Conservation (phyloP, 106 monocot genomes). For the Apostasia ramifera region DNA sequence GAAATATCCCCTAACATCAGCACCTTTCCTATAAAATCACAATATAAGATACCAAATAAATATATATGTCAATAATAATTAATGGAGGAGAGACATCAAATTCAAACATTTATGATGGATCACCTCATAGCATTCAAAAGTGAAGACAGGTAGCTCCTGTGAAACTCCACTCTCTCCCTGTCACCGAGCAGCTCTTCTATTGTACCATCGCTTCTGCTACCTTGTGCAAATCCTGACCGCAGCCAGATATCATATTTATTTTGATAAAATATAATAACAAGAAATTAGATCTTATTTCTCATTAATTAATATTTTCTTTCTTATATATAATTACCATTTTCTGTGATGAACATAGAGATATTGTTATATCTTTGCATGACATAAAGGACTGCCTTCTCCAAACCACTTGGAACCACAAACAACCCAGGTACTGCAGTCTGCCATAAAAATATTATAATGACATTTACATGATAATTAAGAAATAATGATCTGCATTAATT, state of each 20-base stretch:
- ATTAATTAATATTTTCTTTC: too few species aligned
- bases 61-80: too few species aligned
- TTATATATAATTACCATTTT: conserved; percentile 30
- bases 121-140: conserved; percentile 31
- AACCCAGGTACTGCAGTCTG: conserved; percentile 31
- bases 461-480: too few species aligned
- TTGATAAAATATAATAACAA: too few species aligned
- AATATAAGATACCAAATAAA: too few species aligned
- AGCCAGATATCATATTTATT: background rate
- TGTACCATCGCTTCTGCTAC: conserved; percentile 3
- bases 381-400: conserved; percentile 38
- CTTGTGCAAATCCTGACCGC: conserved; percentile 32
- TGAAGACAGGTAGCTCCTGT: conserved; percentile 24
- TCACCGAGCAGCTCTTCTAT: conserved; percentile 21
- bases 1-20: conserved; percentile 10
- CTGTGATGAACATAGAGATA: conserved; percentile 44
- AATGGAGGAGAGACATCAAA: too few species aligned
- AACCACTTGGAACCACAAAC: conserved; percentile 36
- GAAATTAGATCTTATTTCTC: too few species aligned
- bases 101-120: background rate
- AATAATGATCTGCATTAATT: too few species aligned
- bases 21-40: conserved; percentile 19
- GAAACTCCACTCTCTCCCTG: conserved; percentile 24
- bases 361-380: conserved; percentile 46
- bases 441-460: background rate